These are phyloP conservation scores for Collybiopsis confluens DNA, from an alignment of 768 basidiomycete genomes.

Conservation along the genomic window DNA sequence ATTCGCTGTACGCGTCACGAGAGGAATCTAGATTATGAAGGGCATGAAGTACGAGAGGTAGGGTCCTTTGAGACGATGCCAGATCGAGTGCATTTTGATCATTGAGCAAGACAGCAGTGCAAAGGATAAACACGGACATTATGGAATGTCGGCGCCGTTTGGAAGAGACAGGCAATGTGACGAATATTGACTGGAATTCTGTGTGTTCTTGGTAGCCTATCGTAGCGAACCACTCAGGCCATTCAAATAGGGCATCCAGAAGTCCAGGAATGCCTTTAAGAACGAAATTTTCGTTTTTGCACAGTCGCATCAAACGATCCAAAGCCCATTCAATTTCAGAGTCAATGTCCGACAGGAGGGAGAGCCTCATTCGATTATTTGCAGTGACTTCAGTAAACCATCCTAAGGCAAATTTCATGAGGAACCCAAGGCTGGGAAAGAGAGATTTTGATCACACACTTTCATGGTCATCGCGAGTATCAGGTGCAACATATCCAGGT, in stretches of 20 bases:
- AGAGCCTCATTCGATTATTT: slow-evolving; percentile 87
- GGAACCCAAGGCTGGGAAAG: slow-evolving; percentile 4
- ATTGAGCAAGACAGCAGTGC: slow-evolving; percentile 77
- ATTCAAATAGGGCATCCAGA: slow-evolving; percentile 79
- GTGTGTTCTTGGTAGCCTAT: slow-evolving; percentile 50
- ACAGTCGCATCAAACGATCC: slow-evolving; percentile 78
- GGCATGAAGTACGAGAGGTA: slow-evolving; percentile 61
- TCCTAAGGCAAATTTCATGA: slow-evolving; percentile 36
- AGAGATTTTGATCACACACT: slow-evolving; percentile 36
- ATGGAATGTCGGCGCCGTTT: slow-evolving; percentile 71
- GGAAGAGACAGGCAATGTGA: slow-evolving; percentile 43
- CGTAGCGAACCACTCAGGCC: slow-evolving; percentile 79
- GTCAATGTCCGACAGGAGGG: slow-evolving; percentile 78
- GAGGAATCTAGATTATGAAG: slow-evolving; percentile 57
- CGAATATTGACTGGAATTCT: slow-evolving; percentile 48
- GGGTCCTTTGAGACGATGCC: slow-evolving; percentile 52
- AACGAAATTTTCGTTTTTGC: slow-evolving; percentile 72
- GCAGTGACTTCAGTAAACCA: slow-evolving; percentile 82
- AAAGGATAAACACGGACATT: slow-evolving; percentile 79
- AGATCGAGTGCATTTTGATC: slow-evolving; percentile 58
- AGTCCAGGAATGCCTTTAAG: slow-evolving; percentile 73
- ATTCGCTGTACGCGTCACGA: slow-evolving; percentile 68
- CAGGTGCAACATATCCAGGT: slow-evolving; percentile 24
- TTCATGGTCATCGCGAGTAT: slow-evolving; percentile 73
- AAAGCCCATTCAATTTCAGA: slow-evolving; percentile 88